A percentile compares a stretch with the other conserved stretches of the same genome.
Evolutionary conservation across 768 basidiomycete genomes (phyloP).

Genomic region (Chalciporus chontae): DNA sequence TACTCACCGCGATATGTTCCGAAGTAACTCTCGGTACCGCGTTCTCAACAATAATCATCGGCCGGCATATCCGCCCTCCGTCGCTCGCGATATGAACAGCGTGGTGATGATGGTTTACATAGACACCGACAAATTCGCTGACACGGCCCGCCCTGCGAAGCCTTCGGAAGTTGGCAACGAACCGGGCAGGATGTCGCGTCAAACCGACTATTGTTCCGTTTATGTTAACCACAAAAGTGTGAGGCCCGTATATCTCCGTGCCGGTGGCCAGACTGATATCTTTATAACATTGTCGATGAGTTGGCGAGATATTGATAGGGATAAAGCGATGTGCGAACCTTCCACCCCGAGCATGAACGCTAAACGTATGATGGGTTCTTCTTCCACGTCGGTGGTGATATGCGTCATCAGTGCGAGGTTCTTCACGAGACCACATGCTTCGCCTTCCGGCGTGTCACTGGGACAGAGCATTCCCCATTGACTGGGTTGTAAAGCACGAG

Average conservation of each 20-base stretch:
- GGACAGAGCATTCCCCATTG: conserved; percentile 99
- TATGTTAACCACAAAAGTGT: conserved; percentile 93
- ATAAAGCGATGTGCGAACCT: conserved; percentile 46
- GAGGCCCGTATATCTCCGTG: conserved; percentile 90
- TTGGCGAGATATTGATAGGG: conserved; percentile 6
- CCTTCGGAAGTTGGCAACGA: conserved; percentile 88
- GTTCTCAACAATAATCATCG: conserved; percentile 93
- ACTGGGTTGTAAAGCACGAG: conserved; percentile 93
- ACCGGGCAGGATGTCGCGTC: conserved; percentile 78
- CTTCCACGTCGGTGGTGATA: conserved; percentile 98
- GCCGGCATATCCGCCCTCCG: conserved; percentile 96
- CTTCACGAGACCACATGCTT: conserved; percentile 98
- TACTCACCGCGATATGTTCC: conserved; percentile 70
- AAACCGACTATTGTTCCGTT: conserved; percentile 96
- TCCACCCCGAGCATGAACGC: conserved; percentile 97
- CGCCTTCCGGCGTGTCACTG: conserved; percentile 98
- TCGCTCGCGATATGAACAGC: conserved; percentile 96
- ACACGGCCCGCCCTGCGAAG: conserved; percentile 87
- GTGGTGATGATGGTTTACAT: conserved; percentile 92
- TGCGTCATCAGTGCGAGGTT: conserved; percentile 99
- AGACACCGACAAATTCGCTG: conserved; percentile 95
- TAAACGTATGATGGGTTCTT: conserved; percentile 85
- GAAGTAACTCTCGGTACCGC: conserved; percentile 70
- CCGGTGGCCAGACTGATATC: conserved; percentile 93
- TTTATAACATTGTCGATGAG: conserved; percentile 27